Evolutionary conservation across 148 eudicot species (phyloP), one percentile per base, ranked within the genome.

Genomic region (Nyssa sinensis): DNA sequence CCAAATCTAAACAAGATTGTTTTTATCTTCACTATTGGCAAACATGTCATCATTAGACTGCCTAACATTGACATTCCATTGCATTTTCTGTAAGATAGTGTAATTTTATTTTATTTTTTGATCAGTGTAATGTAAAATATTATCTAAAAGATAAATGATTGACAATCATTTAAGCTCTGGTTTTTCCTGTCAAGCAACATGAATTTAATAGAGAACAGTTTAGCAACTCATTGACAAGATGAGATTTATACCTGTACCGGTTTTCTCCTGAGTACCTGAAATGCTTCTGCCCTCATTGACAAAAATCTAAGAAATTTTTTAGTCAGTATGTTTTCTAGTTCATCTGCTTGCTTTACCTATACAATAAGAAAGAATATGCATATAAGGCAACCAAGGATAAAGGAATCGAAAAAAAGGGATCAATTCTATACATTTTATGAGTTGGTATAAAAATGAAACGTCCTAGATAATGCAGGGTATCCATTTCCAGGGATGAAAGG

Each of bases 251-350:
- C 98, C 96, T 94, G 96, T 16, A 92, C 96, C 66, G 97, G 98
- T 80, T 95, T 93, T 89, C 99, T 88, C 83, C 99, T 80, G 78
- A 95, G 74, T 30, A 95, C 96, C 82, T 95, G 89, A 89, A 95
- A 95, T 74, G 97, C 99, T 88, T 95, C 97, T 25, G 99, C 99
- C 78, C 99, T 84, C 99, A 95, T 95, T 7, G 99, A 92, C 83
- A 92, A 80, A 84, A 95, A 95, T 83, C 99, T 84, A 41, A 95
- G 97, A 61, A 95, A 94, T 74, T 95, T 95, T 82, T 95, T 95
- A 29, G 99, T 80, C 60, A 95, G 80, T 60, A 95, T 93, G 81
- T 93, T 93, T 82, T 95, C 99, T 76, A 95, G 90, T 85, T 95
- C 99, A 87, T 95, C 99, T 29, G 99, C 84, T 76, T 95, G 99